phyloP scores from a whole-genome alignment of 768 basidiomycete genomes.

The Macrolepiota albuminosa region DNA sequence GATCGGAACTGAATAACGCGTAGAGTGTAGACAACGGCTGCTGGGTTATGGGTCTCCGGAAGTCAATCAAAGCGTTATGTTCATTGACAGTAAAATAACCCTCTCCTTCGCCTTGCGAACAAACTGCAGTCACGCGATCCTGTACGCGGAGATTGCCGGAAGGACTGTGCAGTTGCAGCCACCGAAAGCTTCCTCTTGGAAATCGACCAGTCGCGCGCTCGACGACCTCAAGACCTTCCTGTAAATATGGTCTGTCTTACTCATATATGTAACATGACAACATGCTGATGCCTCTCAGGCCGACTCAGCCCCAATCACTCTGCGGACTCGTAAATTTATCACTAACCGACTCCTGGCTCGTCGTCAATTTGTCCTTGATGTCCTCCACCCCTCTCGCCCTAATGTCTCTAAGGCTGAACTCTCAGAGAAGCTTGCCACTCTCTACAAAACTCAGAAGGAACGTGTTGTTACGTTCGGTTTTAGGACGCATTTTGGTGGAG shows the following conservation, averaged over 20 bases:
- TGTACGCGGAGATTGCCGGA: constrained; percentile 37
- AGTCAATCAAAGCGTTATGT: no score
- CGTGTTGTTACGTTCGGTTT: constrained; percentile 95
- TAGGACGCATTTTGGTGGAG: constrained; percentile 96
- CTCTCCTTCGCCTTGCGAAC: no score
- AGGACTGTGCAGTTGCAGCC: constrained; percentile 40
- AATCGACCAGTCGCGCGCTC: constrained; percentile 30
- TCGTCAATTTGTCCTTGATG: constrained; percentile 92
- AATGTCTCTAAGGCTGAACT: constrained; percentile 93
- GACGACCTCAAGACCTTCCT: constrained; percentile 34
- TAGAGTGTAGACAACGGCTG: no score
- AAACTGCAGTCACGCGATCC: constrained; percentile 9
- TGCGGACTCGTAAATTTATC: constrained; percentile 99
- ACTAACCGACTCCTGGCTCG: constrained; percentile 96
- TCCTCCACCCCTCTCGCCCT: constrained; percentile 92
- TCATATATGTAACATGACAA: constrained; percentile 4
- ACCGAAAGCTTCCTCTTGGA: constrained; percentile 18
- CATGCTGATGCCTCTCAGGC: constrained; percentile 40
- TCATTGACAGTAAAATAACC: no score
- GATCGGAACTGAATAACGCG: no score
- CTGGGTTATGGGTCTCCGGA: no score
- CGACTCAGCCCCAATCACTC: constrained; percentile 80
- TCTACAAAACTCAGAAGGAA: constrained; percentile 91
- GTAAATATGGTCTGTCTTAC: constrained; percentile 16
- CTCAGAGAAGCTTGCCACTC: constrained; percentile 81